Evolutionary conservation across 768 basidiomycete genomes (phyloP).

Genomic region (Mycena epipterygia): DNA sequence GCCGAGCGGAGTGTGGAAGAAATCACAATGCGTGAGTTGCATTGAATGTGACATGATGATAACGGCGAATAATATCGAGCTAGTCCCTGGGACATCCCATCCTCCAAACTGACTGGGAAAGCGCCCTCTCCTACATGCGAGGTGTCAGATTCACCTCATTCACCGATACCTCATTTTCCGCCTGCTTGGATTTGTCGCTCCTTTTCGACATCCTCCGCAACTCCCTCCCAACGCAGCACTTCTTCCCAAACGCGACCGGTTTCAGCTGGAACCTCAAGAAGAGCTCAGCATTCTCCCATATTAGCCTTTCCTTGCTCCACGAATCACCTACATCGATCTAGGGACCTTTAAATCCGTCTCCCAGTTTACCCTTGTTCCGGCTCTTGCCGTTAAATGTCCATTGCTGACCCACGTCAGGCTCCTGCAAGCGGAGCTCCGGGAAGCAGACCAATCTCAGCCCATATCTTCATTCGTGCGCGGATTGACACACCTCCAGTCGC

Average conservation of each 20-base stretch:
- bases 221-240: neutral
- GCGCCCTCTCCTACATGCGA: neutral
- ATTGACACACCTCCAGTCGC: neutral
- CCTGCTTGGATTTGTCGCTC: neutral
- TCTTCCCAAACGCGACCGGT: neutral
- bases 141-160: neutral
- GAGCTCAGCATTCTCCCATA: neutral
- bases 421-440: neutral
- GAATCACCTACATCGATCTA: neutral
- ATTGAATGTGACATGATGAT: too few species aligned
- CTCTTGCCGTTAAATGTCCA: constrained; percentile 1
- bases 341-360: neutral
- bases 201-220: neutral
- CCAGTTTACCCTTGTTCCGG: neutral
- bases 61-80: neutral
- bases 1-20: neutral
- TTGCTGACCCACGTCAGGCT: neutral
- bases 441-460: neutral
- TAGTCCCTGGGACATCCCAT: neutral
- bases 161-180: neutral
- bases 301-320: neutral
- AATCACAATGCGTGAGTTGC: too few species aligned
- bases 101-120: neutral
- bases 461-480: neutral
- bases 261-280: neutral